These are phyloP conservation scores for Fomitiporia mediterranea DNA, from an alignment of 1,284 basidiomycete species.

Conservation along the genomic window DNA sequence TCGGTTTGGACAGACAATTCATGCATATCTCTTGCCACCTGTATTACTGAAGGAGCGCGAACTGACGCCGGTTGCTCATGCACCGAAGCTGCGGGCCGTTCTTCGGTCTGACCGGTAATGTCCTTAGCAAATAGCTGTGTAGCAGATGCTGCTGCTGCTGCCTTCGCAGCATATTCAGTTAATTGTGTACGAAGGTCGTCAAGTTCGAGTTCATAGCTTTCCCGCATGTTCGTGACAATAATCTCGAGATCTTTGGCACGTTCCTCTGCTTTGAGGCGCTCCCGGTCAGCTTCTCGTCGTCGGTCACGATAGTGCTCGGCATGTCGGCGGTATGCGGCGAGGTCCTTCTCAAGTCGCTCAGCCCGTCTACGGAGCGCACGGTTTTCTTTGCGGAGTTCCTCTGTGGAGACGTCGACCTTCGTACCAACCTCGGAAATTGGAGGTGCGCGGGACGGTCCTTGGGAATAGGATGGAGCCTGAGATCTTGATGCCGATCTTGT, in stretches of 20 bases:
- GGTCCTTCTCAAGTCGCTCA: conserved; percentile 18
- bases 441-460: background rate
- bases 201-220: conserved; percentile 20
- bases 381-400: conserved; percentile 18
- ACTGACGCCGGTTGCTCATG: background rate
- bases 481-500: background rate
- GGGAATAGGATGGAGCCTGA: background rate
- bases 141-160: conserved; percentile 6
- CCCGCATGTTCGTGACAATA: conserved; percentile 18
- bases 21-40: background rate
- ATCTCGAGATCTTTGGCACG: conserved; percentile 17
- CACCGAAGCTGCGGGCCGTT: background rate
- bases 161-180: conserved; percentile 1
- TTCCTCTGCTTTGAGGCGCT: conserved; percentile 6
- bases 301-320: conserved; percentile 18
- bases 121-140: background rate
- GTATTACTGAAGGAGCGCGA: background rate
- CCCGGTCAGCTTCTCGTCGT: conserved; percentile 16
- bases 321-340: conserved; percentile 8
- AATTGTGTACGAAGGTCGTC: conserved; percentile 16
- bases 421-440: conserved; percentile 1
- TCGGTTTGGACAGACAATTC: conserved; percentile 7
- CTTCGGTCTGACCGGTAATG: background rate
- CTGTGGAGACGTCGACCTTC: conserved; percentile 1
- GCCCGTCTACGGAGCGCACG: conserved; percentile 4